Evolutionary conservation across 2,329 filamentous ascomycete genomes (phyloP), one percentile per base, ranked within the genome.

Genomic region (Hymenotorrendiella dingleyae): DNA sequence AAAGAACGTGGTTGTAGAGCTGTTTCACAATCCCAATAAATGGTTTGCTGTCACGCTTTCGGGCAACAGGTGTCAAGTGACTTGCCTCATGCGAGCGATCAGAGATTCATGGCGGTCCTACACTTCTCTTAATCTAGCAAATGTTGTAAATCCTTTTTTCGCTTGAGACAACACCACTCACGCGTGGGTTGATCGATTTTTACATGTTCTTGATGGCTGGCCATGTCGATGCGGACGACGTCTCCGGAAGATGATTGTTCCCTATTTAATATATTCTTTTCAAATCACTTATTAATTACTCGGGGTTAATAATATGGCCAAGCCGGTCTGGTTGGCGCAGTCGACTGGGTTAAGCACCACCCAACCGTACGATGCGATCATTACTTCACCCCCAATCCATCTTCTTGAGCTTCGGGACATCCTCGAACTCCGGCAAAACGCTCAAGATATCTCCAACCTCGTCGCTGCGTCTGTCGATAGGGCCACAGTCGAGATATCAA

Each of bases 401-500:
- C 24, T 19, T 26, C 42, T 52, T 11, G 45, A 46, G n/a, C 27
- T 45, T 16, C 47, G 50, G 14, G 47, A 52, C 34, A n/a, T n/a
- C n/a, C n/a, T n/a, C n/a, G n/a, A n/a, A n/a, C n/a, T n/a, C n/a
- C n/a, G n/a, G n/a, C 48, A 48, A 22, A 50, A 48, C 14, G 43
- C 48, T 24, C 46, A 48, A 38, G 48, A 50, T 23, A 43, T 40
- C 30, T 32, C 28, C 10, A 50, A 50, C 21, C 43, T 50, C 12
- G 47, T 50, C 20, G 33, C 17, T 14, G 50, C 50, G n/a, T 50
- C 46, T n/a, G 50, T 53, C 24, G 22, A 50, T 26, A 39, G 50
- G 24, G 50, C 50, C 19, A 50, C 48, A 4, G 48, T 50, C 17
- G 48, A 53, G 29, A 50, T 50, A 8, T 49, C 46, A 1, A 35